Base-by-base conservation (phyloP, 495 filamentous ascomycete genomes). In the Aspergillus steynii region DNA sequence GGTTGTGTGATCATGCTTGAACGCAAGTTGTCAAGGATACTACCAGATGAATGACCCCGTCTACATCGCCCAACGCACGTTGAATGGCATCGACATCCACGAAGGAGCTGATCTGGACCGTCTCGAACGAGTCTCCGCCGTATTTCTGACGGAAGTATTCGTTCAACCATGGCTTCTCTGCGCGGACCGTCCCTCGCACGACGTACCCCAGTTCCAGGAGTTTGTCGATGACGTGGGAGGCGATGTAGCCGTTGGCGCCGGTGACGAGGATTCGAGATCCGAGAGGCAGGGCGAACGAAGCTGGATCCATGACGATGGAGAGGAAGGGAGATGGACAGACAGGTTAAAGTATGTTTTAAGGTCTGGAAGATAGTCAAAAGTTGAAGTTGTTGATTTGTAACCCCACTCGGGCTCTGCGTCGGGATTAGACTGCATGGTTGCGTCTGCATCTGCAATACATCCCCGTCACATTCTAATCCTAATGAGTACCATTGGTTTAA, bases 161-260 rank as follows among this genome's bases (percentile, higher is more conserved):
- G 28, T 64, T 67, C 8, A 86, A 31, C 78, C 80, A 82, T 53
- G 82, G 83, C 31, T 64, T 62, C 5, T 55, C 52, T 12, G 69
- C 59, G 26, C 84, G 79, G 6, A 79, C 74, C 1, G 83, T 84
- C 26, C 84, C 83, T 20, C 80, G 74, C 25, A 87, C 82, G 15
- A 62, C 64, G 61, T 82, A 86, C 37, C 82, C 82, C 3, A 77
- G 68, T 12, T 67, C 59, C 6, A 88, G 76, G 10, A 85, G 67
- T 31, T 80, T 64, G 65, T 84, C 71, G 53, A 74, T 74, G 25
- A 81, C 66, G 57, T 87, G 80, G 31, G 77, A 81, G 25, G 68
- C 84, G 58, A 87, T 82, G 60, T 76, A 83, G 53, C 85, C 84
- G 63, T 82, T 86, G 27, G 71, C 77, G n/a, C 83, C 83, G 4